Percentiles rank a stretch among this genome's conserved stretches.
Evolutionary conservation across 352 stramenopile genomes (phyloP).

Genomic region (Pythium apleroticum): DNA sequence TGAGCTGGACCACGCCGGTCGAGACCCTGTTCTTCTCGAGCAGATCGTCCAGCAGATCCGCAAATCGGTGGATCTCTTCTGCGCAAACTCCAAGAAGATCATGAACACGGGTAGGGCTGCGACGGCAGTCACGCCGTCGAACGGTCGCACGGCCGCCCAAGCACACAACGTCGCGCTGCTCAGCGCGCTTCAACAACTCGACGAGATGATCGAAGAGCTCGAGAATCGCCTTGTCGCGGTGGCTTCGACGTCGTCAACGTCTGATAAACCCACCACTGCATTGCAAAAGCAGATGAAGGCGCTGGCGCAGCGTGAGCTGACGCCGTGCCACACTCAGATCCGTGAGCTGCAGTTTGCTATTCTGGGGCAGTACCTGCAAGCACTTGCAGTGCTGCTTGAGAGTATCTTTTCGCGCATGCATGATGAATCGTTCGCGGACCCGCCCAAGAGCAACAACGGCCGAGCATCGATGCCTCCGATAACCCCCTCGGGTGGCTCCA

Average conservation of each 20-base stretch:
- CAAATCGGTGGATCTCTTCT: slow-evolving; percentile 69
- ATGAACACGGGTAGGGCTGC: slow-evolving; percentile 64
- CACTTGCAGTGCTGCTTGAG: slow-evolving; percentile 55
- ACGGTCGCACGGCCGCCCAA: slow-evolving; percentile 60
- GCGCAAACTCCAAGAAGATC: slow-evolving; percentile 66
- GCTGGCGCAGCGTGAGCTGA: slow-evolving; percentile 38
- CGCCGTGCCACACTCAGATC: slow-evolving; percentile 51
- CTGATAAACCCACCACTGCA: slow-evolving; percentile 16
- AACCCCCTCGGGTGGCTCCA: slow-evolving; percentile 41
- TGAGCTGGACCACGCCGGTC: slow-evolving; percentile 64
- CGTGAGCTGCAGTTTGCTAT: slow-evolving; percentile 57
- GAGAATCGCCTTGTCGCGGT: slow-evolving; percentile 35
- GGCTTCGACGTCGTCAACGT: slow-evolving; percentile 4
- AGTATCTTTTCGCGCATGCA: slow-evolving; percentile 81
- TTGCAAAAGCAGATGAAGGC: slow-evolving; percentile 43
- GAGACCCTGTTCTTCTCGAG: slow-evolving; percentile 58
- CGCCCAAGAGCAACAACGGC: slow-evolving; percentile 15
- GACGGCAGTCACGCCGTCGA: slow-evolving; percentile 44
- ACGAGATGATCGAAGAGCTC: slow-evolving; percentile 63
- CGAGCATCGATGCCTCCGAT: slow-evolving; percentile 5
- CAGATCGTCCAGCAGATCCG: slow-evolving; percentile 60
- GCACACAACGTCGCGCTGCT: slow-evolving; percentile 81
- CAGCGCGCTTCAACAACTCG: slow-evolving; percentile 63
- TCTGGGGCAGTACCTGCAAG: slow-evolving; percentile 71
- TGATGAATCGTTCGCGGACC: slow-evolving; percentile 76